These are phyloP conservation scores for Quercus rubra DNA, from an alignment of 306 rosid species.

Conservation along the genomic window DNA sequence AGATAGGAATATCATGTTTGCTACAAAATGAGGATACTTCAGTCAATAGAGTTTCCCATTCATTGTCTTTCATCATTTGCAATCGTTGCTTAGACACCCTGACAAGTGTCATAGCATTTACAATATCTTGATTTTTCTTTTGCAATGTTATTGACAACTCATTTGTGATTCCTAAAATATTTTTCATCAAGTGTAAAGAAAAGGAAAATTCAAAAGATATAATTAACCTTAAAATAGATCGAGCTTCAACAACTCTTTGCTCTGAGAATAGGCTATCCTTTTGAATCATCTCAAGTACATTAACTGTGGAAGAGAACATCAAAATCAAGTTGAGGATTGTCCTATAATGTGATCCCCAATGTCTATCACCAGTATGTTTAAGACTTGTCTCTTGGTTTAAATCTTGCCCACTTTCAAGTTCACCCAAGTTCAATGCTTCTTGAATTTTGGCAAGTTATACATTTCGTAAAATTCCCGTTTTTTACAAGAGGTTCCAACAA, in stretches of 20 bases:
- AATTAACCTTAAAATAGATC: too few relatives aligned
- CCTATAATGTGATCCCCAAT: neutral
- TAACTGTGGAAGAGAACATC: neutral
- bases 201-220: neutral
- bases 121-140: constrained; percentile 4
- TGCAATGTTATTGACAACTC: constrained; percentile 1
- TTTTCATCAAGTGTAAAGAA: neutral
- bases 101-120: neutral
- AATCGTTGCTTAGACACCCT: neutral
- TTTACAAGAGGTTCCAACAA: neutral
- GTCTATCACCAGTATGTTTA: neutral
- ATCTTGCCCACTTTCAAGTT: neutral
- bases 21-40: neutral
- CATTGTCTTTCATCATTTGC: neutral
- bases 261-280: neutral
- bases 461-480: neutral
- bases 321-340: neutral
- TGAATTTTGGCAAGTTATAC: neutral
- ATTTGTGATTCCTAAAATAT: neutral
- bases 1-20: neutral
- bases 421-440: neutral
- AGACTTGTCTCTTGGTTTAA: neutral
- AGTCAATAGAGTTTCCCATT: too few relatives aligned
- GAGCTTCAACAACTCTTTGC: neutral
- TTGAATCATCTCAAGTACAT: neutral